Base-by-base conservation (phyloP, 352 stramenopile species). In the Pseudoperonospora humuli region DNA sequence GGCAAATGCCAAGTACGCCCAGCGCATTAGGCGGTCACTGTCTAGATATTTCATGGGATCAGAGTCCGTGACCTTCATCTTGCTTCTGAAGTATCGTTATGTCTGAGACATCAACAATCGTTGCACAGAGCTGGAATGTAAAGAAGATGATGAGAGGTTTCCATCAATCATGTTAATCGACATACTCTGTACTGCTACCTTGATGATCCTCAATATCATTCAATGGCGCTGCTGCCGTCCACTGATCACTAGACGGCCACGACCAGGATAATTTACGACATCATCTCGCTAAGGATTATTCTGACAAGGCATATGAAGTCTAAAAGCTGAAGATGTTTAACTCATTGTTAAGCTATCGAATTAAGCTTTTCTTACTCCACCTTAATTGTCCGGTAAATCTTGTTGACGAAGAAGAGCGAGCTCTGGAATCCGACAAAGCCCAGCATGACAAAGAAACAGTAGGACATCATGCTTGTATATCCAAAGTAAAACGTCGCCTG, bases 381-480 rank as follows among this genome's bases (percentile, higher is more conserved):
- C 69, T 98, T 98, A 42, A 98, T 95, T 34, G 85, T 81, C 31
- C 84, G 84, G 64, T 99, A 99, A 58, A 98, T 98, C 72, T 98
- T 96, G 61, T 85, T 92, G 21, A 98, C 92, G 69, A 98, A 98
- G 35, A 89, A 50, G 35, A 98, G 83, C 57, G 93, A 96, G 60
- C 87, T 93, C 48, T 93, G 86, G 68, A 98, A 98, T 37, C 93
- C 94, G 45, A 97, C 83, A 62, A 91, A 96, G 56, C 94, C 94
- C 34, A 98, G 70, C 92, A 98, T 98, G 39, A 99, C 77, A 57
- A 98, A 97, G 60, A 98, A 97, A 28, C 82, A 95, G 70, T 97
- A 97, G 5, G 87, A 95, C 49, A 98, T 87, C 54, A 98, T 87
- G 25, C 84, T 76, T 75, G 97, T 97, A 82, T 99, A 98, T 45